Evolutionary conservation across 202 grass and related monocot genomes (phyloP).

Genomic region (Brachypodium distachyon): DNA sequence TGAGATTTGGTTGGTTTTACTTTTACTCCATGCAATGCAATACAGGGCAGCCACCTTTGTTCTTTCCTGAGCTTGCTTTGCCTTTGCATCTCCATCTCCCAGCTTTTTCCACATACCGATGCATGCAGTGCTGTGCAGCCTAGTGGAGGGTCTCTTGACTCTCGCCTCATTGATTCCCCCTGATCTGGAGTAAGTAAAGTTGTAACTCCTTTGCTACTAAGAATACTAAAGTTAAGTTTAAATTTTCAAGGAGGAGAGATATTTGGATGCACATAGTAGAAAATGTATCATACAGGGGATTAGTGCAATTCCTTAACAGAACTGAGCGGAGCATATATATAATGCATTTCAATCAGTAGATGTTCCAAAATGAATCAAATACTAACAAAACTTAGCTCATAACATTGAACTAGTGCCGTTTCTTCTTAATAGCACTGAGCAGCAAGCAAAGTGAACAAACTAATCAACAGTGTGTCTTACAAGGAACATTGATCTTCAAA

Average conservation of each 20-base stretch:
- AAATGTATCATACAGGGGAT: neutral
- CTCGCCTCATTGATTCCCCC: neutral
- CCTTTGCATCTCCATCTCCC: neutral
- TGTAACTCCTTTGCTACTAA: neutral
- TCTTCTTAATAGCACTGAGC: too few relatives aligned
- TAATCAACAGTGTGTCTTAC: too few relatives aligned
- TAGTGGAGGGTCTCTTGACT: neutral
- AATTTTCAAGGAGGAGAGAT: neutral
- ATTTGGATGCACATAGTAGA: neutral
- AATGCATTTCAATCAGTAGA: too few relatives aligned
- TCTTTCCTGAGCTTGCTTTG: neutral
- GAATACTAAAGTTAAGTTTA: neutral
- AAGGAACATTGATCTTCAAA: too few relatives aligned
- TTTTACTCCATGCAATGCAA: conserved; percentile 11
- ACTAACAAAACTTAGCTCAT: too few relatives aligned
- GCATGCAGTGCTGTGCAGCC: neutral
- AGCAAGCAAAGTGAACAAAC: too few relatives aligned
- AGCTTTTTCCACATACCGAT: neutral
- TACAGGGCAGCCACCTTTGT: neutral
- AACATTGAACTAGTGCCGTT: too few relatives aligned
- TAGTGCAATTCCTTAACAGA: neutral
- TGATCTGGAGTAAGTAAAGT: neutral
- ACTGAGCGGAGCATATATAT: too few relatives aligned
- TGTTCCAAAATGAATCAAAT: too few relatives aligned
- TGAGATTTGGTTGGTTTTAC: conserved; percentile 2